A percentile compares a stretch with the other conserved stretches of the same genome.
phyloP scores from a whole-genome alignment of 2,329 filamentous ascomycete genomes.

The Colletotrichum tropicicola region DNA sequence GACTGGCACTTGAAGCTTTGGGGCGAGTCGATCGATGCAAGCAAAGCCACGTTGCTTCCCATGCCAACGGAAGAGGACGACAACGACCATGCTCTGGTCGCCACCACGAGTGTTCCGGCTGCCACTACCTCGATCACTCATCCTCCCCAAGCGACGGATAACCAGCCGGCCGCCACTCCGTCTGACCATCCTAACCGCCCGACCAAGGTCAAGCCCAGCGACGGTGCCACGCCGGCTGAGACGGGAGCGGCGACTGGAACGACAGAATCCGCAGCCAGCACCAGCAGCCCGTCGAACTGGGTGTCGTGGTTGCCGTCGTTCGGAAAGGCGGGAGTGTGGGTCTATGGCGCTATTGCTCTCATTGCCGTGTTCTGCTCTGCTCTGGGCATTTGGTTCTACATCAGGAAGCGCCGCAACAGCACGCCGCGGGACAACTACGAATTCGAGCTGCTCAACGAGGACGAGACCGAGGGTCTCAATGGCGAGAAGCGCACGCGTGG shows the following conservation, averaged over 20 bases:
- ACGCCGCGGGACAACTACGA: slow-evolving; percentile 86
- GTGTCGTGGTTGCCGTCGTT: slow-evolving; percentile 92
- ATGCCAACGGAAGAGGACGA: slow-evolving; percentile 87
- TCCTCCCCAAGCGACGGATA: slow-evolving; percentile 51
- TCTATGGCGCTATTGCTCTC: slow-evolving; percentile 85
- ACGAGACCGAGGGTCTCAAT: slow-evolving; percentile 70
- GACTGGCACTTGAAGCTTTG: slow-evolving; percentile 96
- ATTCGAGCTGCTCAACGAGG: slow-evolving; percentile 90
- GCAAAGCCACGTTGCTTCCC: slow-evolving; percentile 78
- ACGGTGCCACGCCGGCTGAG: slow-evolving; percentile 40
- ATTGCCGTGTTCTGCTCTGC: slow-evolving; percentile 86
- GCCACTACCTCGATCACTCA: slow-evolving; percentile 71
- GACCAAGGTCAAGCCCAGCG: slow-evolving; percentile 55
- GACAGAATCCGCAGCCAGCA: slow-evolving; percentile 46
- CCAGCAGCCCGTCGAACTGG: slow-evolving; percentile 72
- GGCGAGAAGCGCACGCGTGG: slow-evolving; percentile 69
- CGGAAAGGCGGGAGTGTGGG: slow-evolving; percentile 90
- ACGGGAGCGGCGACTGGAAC: slow-evolving; percentile 42
- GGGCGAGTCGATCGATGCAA: slow-evolving; percentile 85
- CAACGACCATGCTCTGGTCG: slow-evolving; percentile 76
- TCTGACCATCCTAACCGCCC: slow-evolving; percentile 73
- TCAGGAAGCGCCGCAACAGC: slow-evolving; percentile 82
- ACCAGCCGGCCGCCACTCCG: slow-evolving; percentile 54
- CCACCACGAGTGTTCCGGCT: slow-evolving; percentile 63
- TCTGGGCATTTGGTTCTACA: slow-evolving; percentile 82